Evolutionary conservation across 306 rosid species (phyloP).

Genomic region (Trifolium pratense): DNA sequence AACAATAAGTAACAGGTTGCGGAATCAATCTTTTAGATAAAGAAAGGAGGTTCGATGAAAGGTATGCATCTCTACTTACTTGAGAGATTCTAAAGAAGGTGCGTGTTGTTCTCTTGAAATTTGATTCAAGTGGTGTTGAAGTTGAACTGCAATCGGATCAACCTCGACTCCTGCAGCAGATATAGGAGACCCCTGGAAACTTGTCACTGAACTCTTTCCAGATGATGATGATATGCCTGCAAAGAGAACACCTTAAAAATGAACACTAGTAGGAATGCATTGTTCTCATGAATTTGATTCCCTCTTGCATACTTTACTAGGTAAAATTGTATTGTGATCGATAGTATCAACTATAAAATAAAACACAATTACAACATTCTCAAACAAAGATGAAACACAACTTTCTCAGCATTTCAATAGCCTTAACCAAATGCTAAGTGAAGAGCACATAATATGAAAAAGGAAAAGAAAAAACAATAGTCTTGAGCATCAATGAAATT

Average conservation of each 20-base stretch:
- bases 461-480: not conserved
- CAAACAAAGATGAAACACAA: no score
- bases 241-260: conserved; percentile 29
- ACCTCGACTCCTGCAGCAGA: conserved; percentile 51
- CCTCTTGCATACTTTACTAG: not conserved
- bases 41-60: conserved; percentile 19
- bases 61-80: conserved; percentile 53
- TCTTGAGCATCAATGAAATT: not conserved
- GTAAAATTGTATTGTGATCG: no score
- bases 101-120: conserved; percentile 53
- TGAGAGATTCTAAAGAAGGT: conserved; percentile 62
- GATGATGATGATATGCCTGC: conserved; percentile 66
- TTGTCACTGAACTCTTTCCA: conserved; percentile 48
- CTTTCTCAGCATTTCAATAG: no score
- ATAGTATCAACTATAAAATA: no score
- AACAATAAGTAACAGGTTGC: conserved; percentile 30
- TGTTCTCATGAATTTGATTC: not conserved
- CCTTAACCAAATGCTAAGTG: not conserved
- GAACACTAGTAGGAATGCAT: not conserved
- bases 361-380: no score
- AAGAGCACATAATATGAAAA: not conserved
- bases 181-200: conserved; percentile 65
- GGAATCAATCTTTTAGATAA: conserved; percentile 4
- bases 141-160: conserved; percentile 56
- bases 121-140: conserved; percentile 61